phyloP scores from a whole-genome alignment of 208 protist genomes.

The Acanthamoeba sp. region DNA sequence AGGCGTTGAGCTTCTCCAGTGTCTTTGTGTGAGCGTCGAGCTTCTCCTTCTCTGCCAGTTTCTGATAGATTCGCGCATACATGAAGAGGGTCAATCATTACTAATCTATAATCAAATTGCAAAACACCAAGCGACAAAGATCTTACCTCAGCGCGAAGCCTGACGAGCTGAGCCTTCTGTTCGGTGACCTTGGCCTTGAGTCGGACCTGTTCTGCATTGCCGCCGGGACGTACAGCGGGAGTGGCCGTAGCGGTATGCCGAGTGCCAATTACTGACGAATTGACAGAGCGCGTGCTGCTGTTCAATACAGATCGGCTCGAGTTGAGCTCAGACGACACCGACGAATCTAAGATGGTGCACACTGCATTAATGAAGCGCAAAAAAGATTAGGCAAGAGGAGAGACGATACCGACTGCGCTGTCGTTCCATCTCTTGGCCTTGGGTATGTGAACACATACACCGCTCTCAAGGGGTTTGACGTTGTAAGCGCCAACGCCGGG shows the following conservation, averaged over 20 bases:
- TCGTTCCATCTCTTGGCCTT: constrained; percentile 7
- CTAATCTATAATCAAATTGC: background rate
- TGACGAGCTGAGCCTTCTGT: background rate
- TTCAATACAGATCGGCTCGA: constrained; percentile 6
- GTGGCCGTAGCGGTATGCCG: background rate
- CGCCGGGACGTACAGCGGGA: background rate
- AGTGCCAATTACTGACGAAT: background rate
- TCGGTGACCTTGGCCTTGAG: constrained; percentile 51
- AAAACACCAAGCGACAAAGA: background rate
- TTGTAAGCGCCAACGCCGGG: background rate
- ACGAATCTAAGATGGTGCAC: too few relatives aligned
- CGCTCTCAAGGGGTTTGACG: background rate
- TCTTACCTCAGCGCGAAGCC: constrained; percentile 23
- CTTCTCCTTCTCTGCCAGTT: constrained; percentile 42
- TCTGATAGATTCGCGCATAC: background rate
- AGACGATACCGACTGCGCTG: background rate
- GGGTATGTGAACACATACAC: background rate
- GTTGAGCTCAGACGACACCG: background rate
- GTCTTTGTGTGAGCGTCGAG: constrained; percentile 8
- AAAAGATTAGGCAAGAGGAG: too few relatives aligned
- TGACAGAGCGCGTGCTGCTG: background rate
- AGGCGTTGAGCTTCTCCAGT: constrained; percentile 19
- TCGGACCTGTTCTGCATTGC: background rate
- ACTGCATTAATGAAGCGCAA: too few relatives aligned
- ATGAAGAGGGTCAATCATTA: background rate